These are phyloP conservation scores for Coemansia sp. DNA, from an alignment of 192 early-diverging fungal genomes.

Conservation along the genomic window DNA sequence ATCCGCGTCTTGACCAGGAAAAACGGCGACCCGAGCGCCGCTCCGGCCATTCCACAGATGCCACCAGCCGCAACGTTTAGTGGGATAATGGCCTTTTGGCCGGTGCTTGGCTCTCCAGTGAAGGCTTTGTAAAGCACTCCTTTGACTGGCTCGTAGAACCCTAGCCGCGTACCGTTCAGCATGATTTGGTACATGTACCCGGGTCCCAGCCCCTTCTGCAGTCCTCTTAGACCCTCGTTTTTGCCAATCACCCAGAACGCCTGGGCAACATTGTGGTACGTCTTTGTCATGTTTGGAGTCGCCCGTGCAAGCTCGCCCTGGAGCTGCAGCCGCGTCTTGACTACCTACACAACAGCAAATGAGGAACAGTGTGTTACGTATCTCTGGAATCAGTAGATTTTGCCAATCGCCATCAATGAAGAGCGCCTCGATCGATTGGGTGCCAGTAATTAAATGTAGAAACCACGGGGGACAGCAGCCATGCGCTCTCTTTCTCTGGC, in stretches of 20 bases:
- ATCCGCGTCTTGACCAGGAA: conserved; percentile 90
- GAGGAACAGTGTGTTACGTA: too few species aligned
- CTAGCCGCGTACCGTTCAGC: conserved; percentile 90
- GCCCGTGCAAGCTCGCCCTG: conserved; percentile 78
- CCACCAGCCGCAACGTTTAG: conserved; percentile 74
- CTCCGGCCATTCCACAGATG: conserved; percentile 76
- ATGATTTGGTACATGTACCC: conserved; percentile 91
- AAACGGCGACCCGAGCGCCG: conserved; percentile 78
- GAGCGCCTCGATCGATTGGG: background rate
- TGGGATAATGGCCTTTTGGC: conserved; percentile 35
- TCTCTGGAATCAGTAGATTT: conserved; percentile 2
- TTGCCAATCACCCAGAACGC: conserved; percentile 73
- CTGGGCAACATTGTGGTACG: conserved; percentile 76
- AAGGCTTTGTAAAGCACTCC: conserved; percentile 52
- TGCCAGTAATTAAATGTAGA: background rate
- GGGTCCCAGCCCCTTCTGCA: conserved; percentile 83
- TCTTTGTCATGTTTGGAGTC: conserved; percentile 38
- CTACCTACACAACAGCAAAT: conserved; percentile 56
- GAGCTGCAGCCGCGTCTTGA: conserved; percentile 91
- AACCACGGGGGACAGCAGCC: too few species aligned
- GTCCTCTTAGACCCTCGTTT: conserved; percentile 80
- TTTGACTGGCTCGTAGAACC: conserved; percentile 86
- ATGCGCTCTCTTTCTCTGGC: too few species aligned
- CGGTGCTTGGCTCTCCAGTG: conserved; percentile 35
- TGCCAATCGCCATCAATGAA: background rate